Conservation (phyloP, 768 basidiomycete genomes). For the Trametes elegans region DNA sequence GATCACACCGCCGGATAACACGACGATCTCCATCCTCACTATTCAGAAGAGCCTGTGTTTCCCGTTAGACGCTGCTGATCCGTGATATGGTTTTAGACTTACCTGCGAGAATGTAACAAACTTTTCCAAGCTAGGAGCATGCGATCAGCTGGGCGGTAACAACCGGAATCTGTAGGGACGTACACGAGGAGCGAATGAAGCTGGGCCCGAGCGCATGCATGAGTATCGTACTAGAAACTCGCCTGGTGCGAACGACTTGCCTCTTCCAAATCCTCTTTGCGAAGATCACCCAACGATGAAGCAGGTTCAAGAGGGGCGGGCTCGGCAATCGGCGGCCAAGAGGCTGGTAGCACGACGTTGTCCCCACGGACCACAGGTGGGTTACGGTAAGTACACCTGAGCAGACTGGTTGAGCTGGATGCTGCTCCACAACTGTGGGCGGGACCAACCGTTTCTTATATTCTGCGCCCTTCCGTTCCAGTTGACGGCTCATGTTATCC, state of each 20-base stretch:
- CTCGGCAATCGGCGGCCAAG: slow-evolving; percentile 41
- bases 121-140: slow-evolving; percentile 26
- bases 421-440: neutral
- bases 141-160: neutral
- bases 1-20: neutral
- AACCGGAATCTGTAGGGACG: neutral
- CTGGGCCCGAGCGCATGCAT: slow-evolving; percentile 28
- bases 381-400: slow-evolving; percentile 47
- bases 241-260: slow-evolving; percentile 26
- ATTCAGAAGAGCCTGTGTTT: slow-evolving; percentile 15
- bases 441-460: slow-evolving; percentile 48
- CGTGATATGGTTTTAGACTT: neutral
- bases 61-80: neutral
- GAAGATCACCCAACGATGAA: slow-evolving; percentile 29
- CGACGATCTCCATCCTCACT: slow-evolving; percentile 24
- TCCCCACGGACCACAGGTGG: slow-evolving; percentile 34
- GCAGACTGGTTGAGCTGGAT: neutral
- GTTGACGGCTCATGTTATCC: slow-evolving; percentile 43
- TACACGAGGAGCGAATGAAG: slow-evolving; percentile 60
- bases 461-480: slow-evolving; percentile 44
- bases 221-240: neutral
- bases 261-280: slow-evolving; percentile 48
- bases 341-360: slow-evolving; percentile 48
- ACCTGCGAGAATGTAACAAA: slow-evolving; percentile 32
- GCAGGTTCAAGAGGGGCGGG: neutral